phyloP scores from a whole-genome alignment of 78 protist species.

The Dictyostelium firmibasis region DNA sequence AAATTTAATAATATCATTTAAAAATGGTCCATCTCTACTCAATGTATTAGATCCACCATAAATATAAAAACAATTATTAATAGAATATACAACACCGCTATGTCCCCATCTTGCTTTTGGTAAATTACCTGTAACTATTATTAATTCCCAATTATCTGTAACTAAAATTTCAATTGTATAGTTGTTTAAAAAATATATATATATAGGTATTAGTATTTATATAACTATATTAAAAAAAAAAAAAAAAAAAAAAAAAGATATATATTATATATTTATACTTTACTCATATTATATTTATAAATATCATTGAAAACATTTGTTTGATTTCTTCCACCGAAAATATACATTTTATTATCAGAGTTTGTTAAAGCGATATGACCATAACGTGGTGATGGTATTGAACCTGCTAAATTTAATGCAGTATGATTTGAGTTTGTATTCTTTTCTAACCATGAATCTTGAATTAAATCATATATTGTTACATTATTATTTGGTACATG shows the following conservation, averaged over 20 bases:
- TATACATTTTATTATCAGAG: constrained; percentile 25
- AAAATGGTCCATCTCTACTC: neutral
- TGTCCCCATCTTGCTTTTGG: constrained; percentile 53
- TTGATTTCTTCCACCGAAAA: constrained; percentile 52
- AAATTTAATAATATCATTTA: constrained; percentile 18
- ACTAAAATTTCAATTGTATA: too few species aligned
- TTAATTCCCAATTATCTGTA: constrained; percentile 16
- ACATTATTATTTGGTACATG: neutral
- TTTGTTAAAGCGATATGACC: constrained; percentile 42
- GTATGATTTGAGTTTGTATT: neutral
- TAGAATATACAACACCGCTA: constrained; percentile 23
- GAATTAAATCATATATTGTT: constrained; percentile 26
- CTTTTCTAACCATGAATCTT: constrained; percentile 20
- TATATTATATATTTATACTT: constrained; percentile 2
- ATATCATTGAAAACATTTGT: constrained; percentile 1
- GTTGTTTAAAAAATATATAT: too few species aligned
- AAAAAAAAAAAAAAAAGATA: too few species aligned
- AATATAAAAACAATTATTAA: neutral
- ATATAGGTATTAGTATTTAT: neutral
- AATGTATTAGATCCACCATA: constrained; percentile 15
- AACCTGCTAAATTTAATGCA: neutral
- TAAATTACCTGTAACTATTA: neutral
- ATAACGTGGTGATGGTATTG: constrained; percentile 13
- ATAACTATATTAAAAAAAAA: too few species aligned
- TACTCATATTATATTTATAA: constrained; percentile 60